Base-by-base conservation (phyloP, 1,284 basidiomycete species). In the Cryptococcus jaspeensis region DNA sequence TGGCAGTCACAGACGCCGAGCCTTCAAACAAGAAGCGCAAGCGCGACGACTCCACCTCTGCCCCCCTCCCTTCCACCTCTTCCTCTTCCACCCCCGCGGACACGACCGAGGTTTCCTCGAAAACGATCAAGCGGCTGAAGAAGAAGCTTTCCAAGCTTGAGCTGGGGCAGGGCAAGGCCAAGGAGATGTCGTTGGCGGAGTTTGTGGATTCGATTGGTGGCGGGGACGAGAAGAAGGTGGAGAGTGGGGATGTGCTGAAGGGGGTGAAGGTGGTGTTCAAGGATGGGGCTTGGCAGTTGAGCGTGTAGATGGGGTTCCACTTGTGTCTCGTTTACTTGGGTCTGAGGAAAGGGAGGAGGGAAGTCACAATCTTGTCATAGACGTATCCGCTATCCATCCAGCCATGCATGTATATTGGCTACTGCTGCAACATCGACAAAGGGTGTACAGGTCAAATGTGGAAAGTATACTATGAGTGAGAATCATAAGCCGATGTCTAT, bases 11-110 rank as follows among this genome's bases (percentile, higher is more conserved):
- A n/a, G 23, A 49, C 16, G 41, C 54, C 55, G 46, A 67, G 55
- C 54, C 66, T 5, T 23, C 53, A 13, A 61, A 47, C 50, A 76
- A 76, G 67, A 74, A 73, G 59, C 63, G 73, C 9, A 74, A 74
- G 54, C 57, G 62, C 38, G 66, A 65, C 13, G 62, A 50, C 11
- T 53, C 55, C 15, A 50, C 50, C 11, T 22, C 52, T 11, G 40
- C 51, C 11, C 22, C 54, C 28, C 28, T 32, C 28, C 28, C 28
- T 32, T 32, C 28, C 28, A 32, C 28, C 28, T 5, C 28, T 9
- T 32, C 28, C 4, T 32, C 28, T 32, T 4, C 28, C 44, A 45
- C 44, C 3, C 15, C 59, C 13, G 36, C 50, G 2, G 50, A 50
- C 3, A 51, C 60, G 3, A 63, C 61, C 42, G 50, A 50, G 20